Evolutionary conservation across 176 grass and related monocot genomes (phyloP), one percentile per base, ranked within the genome.

Genomic region (Microstegium vimineum): DNA sequence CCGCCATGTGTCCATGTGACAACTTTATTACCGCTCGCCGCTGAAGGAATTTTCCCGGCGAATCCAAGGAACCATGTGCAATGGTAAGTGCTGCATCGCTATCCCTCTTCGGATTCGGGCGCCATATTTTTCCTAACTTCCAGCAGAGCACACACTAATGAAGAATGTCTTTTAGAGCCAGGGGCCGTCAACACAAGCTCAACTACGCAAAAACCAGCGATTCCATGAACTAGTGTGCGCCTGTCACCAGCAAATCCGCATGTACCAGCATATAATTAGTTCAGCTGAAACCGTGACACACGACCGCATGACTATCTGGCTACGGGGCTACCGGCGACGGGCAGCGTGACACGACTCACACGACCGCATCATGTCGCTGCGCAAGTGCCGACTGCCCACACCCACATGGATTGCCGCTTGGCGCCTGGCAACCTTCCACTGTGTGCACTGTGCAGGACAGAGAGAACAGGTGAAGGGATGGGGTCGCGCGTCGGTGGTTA

Each of bases 391-490:
- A 13, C 38, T 23, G 22, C 57, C 30, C 81, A n/a, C n/a, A n/a
- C n/a, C n/a, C n/a, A 64, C 81, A 64, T 83, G 83, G 83, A 2
- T 3, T 86, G 66, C 75, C 41, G 54, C 52, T 62, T 61, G 49
- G 35, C 52, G 10, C 38, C 12, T 27, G 37, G 37, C 14, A 14
- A 3, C 28, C n/a, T 16, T 46, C 45, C 25, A 10, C 13, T 20
- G 64, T 70, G 35, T 6, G n/a, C n/a, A n/a, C n/a, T n/a, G n/a
- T n/a, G 71, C 1, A 13, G 32, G 18, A 26, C 43, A 15, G 61
- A 20, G 28, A 36, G 22, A 11, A 28, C 16, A 72, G 25, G 25
- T 5, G 12, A 11, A 45, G 16, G 8, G 70, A 83, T 42, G 54
- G 69, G 10, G 22, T 43, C 46, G 46, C 45, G 68, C 74, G 64